A percentile compares a stretch with the other conserved stretches of the same genome.
Evolutionary conservation across 2,329 filamentous ascomycete genomes (phyloP).

Genomic region (Sporothrix euskadiensis): DNA sequence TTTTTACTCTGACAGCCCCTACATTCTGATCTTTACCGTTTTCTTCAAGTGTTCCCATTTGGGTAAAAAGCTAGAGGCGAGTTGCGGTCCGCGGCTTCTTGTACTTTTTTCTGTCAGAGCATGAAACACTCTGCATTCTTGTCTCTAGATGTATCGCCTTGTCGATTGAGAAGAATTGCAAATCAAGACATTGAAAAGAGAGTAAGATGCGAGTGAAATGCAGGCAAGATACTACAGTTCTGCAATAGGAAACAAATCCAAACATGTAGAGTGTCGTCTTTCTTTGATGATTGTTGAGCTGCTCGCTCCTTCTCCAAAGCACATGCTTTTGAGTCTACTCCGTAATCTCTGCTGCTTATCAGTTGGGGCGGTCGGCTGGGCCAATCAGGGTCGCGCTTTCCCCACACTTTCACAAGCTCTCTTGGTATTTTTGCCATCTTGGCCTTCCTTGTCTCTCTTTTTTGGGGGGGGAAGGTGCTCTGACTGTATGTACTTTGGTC

Average conservation of each 20-base stretch:
- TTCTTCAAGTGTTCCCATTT: slow-evolving; percentile 28
- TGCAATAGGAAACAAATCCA: slow-evolving; percentile 1
- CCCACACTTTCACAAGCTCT: slow-evolving; percentile 39
- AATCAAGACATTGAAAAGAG: not conserved
- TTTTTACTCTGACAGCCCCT: not conserved
- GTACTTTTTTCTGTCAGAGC: not conserved
- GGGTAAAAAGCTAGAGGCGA: slow-evolving; percentile 21
- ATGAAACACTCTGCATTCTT: no score
- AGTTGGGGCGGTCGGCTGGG: not conserved
- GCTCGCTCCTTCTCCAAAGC: slow-evolving; percentile 17
- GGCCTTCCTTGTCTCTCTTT: slow-evolving; percentile 11
- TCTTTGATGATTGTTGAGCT: not conserved
- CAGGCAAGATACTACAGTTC: not conserved
- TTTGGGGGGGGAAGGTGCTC: not conserved
- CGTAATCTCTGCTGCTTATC: slow-evolving; percentile 10
- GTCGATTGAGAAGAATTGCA: not conserved
- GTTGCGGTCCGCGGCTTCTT: not conserved
- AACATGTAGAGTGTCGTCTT: not conserved
- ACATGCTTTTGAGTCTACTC: slow-evolving; percentile 26
- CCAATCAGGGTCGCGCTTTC: slow-evolving; percentile 33
- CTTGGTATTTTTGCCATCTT: slow-evolving; percentile 13
- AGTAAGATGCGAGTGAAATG: not conserved
- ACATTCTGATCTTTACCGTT: slow-evolving; percentile 20
- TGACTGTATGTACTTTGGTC: slow-evolving; percentile 3
- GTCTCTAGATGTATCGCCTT: not conserved